Evolutionary conservation across 805 yeast genomes (phyloP).

Genomic region (Zygoascus bituminiphila): DNA sequence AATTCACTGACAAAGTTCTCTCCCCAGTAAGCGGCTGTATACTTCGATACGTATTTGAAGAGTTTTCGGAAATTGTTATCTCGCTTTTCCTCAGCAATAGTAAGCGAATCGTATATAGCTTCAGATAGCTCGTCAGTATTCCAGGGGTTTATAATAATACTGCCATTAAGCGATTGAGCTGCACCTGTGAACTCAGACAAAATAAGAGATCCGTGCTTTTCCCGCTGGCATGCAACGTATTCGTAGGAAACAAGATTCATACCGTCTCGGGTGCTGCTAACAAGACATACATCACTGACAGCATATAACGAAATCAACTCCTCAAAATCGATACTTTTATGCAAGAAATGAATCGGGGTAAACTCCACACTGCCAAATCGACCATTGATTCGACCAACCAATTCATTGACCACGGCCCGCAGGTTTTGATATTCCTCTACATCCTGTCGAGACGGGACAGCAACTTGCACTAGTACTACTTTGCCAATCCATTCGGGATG

Average conservation of each 20-base stretch:
- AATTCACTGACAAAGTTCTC: conserved; percentile 89
- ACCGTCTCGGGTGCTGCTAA: conserved; percentile 93
- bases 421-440: conserved; percentile 95
- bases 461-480: conserved; percentile 90
- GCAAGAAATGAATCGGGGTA: conserved; percentile 96
- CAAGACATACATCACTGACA: conserved; percentile 82
- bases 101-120: conserved; percentile 78
- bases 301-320: conserved; percentile 85
- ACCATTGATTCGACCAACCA: conserved; percentile 95
- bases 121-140: conserved; percentile 88
- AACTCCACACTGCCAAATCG: conserved; percentile 94
- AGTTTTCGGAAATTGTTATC: conserved; percentile 71
- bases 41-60: conserved; percentile 81
- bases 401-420: conserved; percentile 89
- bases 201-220: conserved; percentile 76
- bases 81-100: conserved; percentile 76
- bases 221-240: conserved; percentile 90
- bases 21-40: conserved; percentile 96
- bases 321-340: conserved; percentile 81
- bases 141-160: conserved; percentile 95
- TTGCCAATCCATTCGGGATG: conserved; percentile 99
- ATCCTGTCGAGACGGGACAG: conserved; percentile 95
- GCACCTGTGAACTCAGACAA: conserved; percentile 97
- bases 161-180: conserved; percentile 95
- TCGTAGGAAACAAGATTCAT: conserved; percentile 96